A percentile compares a stretch with the other conserved stretches of the same genome.
phyloP scores from a whole-genome alignment of 495 filamentous ascomycete species.

The Hypomontagnella submonticulosa region DNA sequence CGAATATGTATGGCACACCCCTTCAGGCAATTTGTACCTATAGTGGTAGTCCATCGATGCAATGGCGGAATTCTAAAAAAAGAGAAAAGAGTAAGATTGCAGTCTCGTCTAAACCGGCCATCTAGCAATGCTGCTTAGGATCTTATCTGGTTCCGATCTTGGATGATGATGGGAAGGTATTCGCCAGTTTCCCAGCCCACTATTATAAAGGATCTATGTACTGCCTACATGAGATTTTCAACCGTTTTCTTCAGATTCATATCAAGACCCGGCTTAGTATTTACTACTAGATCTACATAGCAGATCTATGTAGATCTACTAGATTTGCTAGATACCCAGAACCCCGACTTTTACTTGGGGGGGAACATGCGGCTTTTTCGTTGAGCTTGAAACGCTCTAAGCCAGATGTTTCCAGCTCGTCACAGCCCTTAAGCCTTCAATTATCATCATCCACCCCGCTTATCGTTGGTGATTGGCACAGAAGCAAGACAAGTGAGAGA shows the following conservation, averaged over 20 bases:
- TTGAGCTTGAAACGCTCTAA: slow-evolving; percentile 26
- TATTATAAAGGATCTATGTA: slow-evolving; percentile 43
- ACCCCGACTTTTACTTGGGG: neutral
- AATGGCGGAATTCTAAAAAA: slow-evolving; percentile 22
- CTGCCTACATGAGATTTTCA: slow-evolving; percentile 30
- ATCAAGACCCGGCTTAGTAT: slow-evolving; percentile 21
- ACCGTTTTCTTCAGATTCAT: slow-evolving; percentile 21
- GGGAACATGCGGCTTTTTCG: slow-evolving; percentile 38
- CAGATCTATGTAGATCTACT: too few species aligned
- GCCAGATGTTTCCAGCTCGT: slow-evolving; percentile 28
- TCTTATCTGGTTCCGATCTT: slow-evolving; percentile 45
- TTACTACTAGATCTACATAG: neutral
- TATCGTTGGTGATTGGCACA: slow-evolving; percentile 32
- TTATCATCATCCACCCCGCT: slow-evolving; percentile 29
- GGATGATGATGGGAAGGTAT: slow-evolving; percentile 31
- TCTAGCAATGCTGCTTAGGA: slow-evolving; percentile 28
- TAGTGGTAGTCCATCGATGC: slow-evolving; percentile 6
- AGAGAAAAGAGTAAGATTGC: slow-evolving; percentile 5
- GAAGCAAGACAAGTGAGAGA: slow-evolving; percentile 30
- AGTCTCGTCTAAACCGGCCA: slow-evolving; percentile 15
- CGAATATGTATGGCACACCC: slow-evolving; percentile 25
- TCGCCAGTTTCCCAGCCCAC: slow-evolving; percentile 21
- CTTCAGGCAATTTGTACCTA: slow-evolving; percentile 23
- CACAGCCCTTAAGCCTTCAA: slow-evolving; percentile 19
- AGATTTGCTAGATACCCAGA: too few species aligned